Conservation (phyloP, 1,284 basidiomycete species). For the Microbotryum silenes-acaulis region DNA sequence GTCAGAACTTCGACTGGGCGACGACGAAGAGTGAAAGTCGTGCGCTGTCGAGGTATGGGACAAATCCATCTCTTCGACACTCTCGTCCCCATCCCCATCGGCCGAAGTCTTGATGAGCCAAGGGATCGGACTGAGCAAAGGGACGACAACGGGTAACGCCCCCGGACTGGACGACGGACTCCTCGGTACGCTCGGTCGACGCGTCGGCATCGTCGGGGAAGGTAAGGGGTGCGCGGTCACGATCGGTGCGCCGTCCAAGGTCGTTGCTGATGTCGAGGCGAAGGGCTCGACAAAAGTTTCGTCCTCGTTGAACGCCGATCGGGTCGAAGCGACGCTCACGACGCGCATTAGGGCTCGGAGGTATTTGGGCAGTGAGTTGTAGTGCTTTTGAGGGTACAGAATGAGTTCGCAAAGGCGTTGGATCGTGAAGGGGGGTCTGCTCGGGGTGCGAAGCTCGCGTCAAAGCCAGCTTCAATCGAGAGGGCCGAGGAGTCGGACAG, state of each 20-base stretch:
- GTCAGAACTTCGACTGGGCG: neutral
- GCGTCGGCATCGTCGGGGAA: constrained; percentile 1
- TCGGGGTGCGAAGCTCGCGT: too few species aligned
- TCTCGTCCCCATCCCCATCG: constrained; percentile 1
- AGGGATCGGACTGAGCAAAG: constrained; percentile 28
- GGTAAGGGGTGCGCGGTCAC: constrained; percentile 6
- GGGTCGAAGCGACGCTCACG: constrained; percentile 67
- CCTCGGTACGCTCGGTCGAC: neutral
- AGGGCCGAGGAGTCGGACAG: neutral
- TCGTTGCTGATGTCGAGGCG: neutral
- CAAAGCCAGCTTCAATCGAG: neutral
- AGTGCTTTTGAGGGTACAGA: constrained; percentile 59
- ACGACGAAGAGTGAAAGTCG: constrained; percentile 3
- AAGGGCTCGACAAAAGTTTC: constrained; percentile 3
- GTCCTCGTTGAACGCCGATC: constrained; percentile 21
- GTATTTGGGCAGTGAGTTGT: constrained; percentile 77
- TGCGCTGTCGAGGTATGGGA: neutral
- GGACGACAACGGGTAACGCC: constrained; percentile 20
- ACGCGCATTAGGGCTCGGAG: constrained; percentile 79
- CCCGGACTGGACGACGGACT: constrained; percentile 3
- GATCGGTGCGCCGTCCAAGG: constrained; percentile 1
- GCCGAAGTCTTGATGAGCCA: constrained; percentile 14
- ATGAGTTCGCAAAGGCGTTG: constrained; percentile 86
- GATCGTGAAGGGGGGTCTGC: constrained; percentile 73
- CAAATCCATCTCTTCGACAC: constrained; percentile 2